Base-by-base conservation (phyloP, 148 eudicot species). In the Salicornia ramosissima region DNA sequence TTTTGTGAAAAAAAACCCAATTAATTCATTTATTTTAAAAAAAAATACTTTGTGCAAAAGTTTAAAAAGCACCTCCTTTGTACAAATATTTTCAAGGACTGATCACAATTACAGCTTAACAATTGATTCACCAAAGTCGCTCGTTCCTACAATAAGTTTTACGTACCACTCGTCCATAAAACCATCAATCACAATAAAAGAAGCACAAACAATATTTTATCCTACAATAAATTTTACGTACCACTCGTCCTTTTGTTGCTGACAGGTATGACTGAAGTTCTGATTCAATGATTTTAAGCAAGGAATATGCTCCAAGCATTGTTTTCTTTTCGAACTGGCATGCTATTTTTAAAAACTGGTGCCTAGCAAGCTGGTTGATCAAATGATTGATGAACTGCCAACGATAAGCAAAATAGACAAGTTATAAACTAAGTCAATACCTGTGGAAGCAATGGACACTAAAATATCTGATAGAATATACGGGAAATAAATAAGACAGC, bases 261-360 rank as follows among this genome's bases (percentile, higher is more conserved):
- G 91, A 91, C 31, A 94, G 78, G 81, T 91, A 94, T 24, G 87
- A 88, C 63, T 91, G 97, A 59, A 94, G 87, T 83, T 94, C 99
- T 53, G 86, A 86, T 71, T 94, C 99, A 53, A 94, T 86, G 60
- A 89, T 96, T 82, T 94, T 91, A 65, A 91, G 97, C 75, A 94
- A 84, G 56, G 97, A 87, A 85, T 77, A 94, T 34, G 99, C 99
- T 72, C 88, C 97, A 81, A 91, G 93, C 96, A 91, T 95, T 52
- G 96, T 89, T 89, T 91, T 95, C 86, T 91, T 95, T 83, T 95
- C 99, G 86, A 86, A 60, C 72, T 89, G 97, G 73, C 97, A 95
- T 67, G 99, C 99, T 86, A 89, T 75, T 80, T 86, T 91, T 22
- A 95, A 71, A 80, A 95, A 86, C 51, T 95, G 93, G 81, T 95